Evolutionary conservation across 2,329 filamentous ascomycete species (phyloP).

Genomic region (Venturia pyrina): DNA sequence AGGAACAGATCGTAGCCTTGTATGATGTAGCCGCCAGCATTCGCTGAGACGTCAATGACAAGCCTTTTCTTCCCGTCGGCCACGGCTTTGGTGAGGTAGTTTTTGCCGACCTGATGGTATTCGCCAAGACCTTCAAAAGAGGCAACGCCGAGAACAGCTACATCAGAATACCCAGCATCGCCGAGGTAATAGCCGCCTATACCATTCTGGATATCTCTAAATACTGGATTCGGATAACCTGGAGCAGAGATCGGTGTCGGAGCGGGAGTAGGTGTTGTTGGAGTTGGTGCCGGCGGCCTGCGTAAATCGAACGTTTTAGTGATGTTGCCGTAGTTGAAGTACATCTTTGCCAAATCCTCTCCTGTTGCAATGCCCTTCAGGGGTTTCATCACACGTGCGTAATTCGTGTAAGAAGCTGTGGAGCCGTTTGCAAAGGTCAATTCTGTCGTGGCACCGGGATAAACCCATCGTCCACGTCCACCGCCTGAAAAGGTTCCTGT

Average conservation of each 20-base stretch:
- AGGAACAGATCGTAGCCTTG: conserved; percentile 55
- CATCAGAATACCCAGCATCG: conserved; percentile 34
- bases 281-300: not conserved
- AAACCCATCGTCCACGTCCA: conserved; percentile 32
- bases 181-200: conserved; percentile 38
- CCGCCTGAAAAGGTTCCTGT: conserved; percentile 36
- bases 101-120: conserved; percentile 33
- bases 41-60: conserved; percentile 48
- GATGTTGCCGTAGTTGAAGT: conserved; percentile 17
- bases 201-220: conserved; percentile 30
- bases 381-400: conserved; percentile 30
- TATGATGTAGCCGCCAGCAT: conserved; percentile 49
- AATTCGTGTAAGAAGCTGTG: conserved; percentile 30
- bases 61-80: conserved; percentile 48
- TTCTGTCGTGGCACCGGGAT: conserved; percentile 34
- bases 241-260: conserved; percentile 20
- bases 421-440: conserved; percentile 38
- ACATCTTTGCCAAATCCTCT: conserved; percentile 30
- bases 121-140: conserved; percentile 28
- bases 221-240: conserved; percentile 33
- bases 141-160: conserved; percentile 35
- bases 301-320: not conserved
- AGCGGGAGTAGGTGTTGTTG: conserved; percentile 13
- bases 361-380: conserved; percentile 34
- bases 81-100: conserved; percentile 33